Evolutionary conservation across 2,329 filamentous ascomycete genomes (phyloP), one percentile per base, ranked within the genome.

Genomic region (Beauveria sp.): DNA sequence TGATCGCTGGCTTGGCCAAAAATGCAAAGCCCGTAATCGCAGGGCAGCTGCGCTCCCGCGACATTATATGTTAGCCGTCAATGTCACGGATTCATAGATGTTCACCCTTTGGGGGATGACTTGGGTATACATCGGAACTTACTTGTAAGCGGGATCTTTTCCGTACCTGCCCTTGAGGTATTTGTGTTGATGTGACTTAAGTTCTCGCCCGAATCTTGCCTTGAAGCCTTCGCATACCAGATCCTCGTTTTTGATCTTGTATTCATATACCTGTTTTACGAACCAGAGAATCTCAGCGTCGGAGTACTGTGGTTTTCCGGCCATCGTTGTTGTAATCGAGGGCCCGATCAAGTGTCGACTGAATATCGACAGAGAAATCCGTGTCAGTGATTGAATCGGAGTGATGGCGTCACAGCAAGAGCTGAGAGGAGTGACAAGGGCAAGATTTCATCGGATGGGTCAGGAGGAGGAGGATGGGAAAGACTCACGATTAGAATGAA

Each of bases 271-370:
- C 67, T 1, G 65, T 61, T 1, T 67, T 62, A 78, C 67, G 45
- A 76, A 64, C 64, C 72, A 77, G 51, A 66, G 64, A 49, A 77
- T 74, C 65, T 77, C 67, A 1, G 71, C 67, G 8, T 68, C 62
- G 10, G 66, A 70, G 66, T 77, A 77, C 43, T 69, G 68, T 5
- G 70, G 66, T 5, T 72, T 68, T 16, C 74, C 74, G 24, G 71
- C 71, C 74, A 75, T 76, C 9, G 24, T 45, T n/a, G 14, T 63
- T 45, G 24, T 31, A 28, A n/a, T 16, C 9, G 1, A 26, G 5
- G 18, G 3, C 26, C 46, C 3, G 10, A 60, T 18, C 6, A 14
- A n/a, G 3, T 3, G n/a, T 51, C 24, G 24, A 22, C 38, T 51
- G 18, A 7, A 8, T 18, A 24, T 43, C 24, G 22, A 2, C 2